Evolutionary conservation across 1,139 yeast species (phyloP).

Genomic region (Zygosaccharomyces pseudobailii): DNA sequence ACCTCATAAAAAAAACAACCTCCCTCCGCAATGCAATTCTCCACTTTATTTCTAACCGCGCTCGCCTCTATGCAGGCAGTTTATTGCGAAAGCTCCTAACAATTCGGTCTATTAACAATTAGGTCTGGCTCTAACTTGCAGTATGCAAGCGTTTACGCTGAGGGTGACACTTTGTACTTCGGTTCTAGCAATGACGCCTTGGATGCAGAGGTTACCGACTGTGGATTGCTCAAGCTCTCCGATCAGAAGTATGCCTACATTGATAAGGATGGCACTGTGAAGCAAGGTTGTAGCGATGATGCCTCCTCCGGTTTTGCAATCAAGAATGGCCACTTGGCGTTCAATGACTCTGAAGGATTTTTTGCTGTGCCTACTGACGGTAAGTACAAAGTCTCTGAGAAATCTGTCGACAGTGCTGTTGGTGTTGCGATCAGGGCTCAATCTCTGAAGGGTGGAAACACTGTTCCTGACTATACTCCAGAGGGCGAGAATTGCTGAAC

Average conservation of each 20-base stretch:
- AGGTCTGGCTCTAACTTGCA: constrained; percentile 35
- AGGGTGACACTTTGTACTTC: constrained; percentile 16
- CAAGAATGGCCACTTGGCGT: constrained; percentile 25
- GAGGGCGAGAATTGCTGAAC: constrained; percentile 5
- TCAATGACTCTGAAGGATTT: constrained; percentile 22
- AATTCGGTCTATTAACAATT: constrained; percentile 33
- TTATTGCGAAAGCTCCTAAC: constrained; percentile 27
- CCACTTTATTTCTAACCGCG: constrained; percentile 2
- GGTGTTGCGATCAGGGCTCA: constrained; percentile 19
- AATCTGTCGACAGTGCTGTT: constrained; percentile 6
- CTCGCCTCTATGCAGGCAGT: background rate
- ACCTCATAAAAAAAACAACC: background rate
- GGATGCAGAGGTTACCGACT: constrained; percentile 29
- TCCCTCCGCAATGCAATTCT: constrained; percentile 7
- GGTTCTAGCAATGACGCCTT: constrained; percentile 14
- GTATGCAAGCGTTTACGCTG: constrained; percentile 19
- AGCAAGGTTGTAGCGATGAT: constrained; percentile 13
- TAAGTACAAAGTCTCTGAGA: constrained; percentile 12
- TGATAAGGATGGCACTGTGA: constrained; percentile 18
- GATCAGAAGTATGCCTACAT: constrained; percentile 30
- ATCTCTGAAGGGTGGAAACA: constrained; percentile 11
- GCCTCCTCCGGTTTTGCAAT: constrained; percentile 32
- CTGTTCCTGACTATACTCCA: constrained; percentile 17
- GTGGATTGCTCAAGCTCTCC: constrained; percentile 29
- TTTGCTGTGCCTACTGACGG: constrained; percentile 18